phyloP scores from a whole-genome alignment of 2,329 filamentous ascomycete species.

The Chaetomium olivaceum region DNA sequence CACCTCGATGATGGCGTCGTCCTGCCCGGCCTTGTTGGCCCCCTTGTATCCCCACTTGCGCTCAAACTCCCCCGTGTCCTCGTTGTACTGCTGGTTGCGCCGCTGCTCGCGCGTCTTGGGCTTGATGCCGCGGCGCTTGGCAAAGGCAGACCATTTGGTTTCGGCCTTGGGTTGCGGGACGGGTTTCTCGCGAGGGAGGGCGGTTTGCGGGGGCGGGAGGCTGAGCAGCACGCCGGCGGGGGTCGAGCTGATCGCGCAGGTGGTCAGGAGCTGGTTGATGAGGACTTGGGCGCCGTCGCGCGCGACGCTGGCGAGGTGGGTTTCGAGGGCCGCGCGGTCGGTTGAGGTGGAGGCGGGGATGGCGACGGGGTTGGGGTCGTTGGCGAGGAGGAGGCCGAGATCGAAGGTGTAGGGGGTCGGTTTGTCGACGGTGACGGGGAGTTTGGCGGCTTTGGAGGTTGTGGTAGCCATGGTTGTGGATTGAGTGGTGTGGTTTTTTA shows the following conservation, averaged over 20 bases:
- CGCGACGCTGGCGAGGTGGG: conserved; percentile 69
- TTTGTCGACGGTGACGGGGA: conserved; percentile 70
- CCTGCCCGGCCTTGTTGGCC: conserved; percentile 79
- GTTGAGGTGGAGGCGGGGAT: conserved; percentile 46
- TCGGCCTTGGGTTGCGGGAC: conserved; percentile 77
- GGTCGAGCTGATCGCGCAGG: conserved; percentile 75
- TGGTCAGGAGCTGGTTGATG: conserved; percentile 90
- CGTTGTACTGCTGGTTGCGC: conserved; percentile 77
- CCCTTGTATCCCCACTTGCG: conserved; percentile 95
- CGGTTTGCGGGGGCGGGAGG: conserved; percentile 69
- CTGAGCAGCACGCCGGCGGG: conserved; percentile 72
- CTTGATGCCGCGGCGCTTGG: conserved; percentile 94
- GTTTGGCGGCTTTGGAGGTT: conserved; percentile 47
- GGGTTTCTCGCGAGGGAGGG: conserved; percentile 87
- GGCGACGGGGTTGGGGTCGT: conserved; percentile 80
- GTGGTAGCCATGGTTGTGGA: conserved; percentile 19
- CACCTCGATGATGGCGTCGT: conserved; percentile 90
- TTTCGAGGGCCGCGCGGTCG: conserved; percentile 58
- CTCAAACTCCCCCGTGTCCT: conserved; percentile 82
- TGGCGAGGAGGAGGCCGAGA: conserved; percentile 82
- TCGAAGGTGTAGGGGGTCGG: conserved; percentile 92
- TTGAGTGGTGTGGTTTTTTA: conserved; percentile 10
- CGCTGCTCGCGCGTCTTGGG: conserved; percentile 78
- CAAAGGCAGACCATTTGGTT: conserved; percentile 96
- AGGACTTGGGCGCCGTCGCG: conserved; percentile 89